Base-by-base conservation (phyloP, 164 flowering plant genomes). In the Chimonanthus praecox region DNA sequence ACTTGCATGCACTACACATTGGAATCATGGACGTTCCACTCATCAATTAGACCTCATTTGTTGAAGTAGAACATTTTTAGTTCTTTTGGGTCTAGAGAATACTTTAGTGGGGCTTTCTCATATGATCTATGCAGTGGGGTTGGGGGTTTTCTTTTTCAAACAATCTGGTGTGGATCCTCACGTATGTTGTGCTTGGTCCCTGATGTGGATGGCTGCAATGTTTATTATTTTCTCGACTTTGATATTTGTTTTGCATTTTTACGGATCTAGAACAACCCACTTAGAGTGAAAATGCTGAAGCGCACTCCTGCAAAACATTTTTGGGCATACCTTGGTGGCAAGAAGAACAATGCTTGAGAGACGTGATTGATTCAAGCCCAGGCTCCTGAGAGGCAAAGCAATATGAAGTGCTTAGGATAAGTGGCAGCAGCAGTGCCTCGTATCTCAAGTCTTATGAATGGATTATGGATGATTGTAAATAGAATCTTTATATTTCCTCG, bases 201-300 rank as follows among this genome's bases (percentile, higher is more conserved):
- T 54, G 60, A 54, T 7, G 60, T n/a, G 16, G 16, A 54, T 54
- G 60, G 60, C 16, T 11, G 11, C 60, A 54, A 54, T 54, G 16
- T 58, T 58, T 47, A 49, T 72, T 15, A 33, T 50, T 62, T 47
- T 54, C 47, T 15, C 9, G 5, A n/a, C 18, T 69, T 0, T 18
- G 49, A 50, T 21, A 45, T 68, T 7, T 68, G 54, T 73, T 58
- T 51, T 47, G 75, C 54, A 8, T 49, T 77, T 45, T 15, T 70
- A 75, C 94, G 92, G 99, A 88, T 92, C 85, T 86, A 93, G 86
- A 75, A 79, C 83, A 90, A 83, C 74, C 94, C 93, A 20, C 78
- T 95, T 46, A 85, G 89, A 58, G 92, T 95, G 61, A 87, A 85
- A 85, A 90, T 91, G 73, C 54, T 86, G 84, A 87, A 82, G 80